Percentiles rank a stretch among this genome's conserved stretches.
Evolutionary conservation across 495 filamentous ascomycete genomes (phyloP).

Genomic region (Bathelium albidoporum): DNA sequence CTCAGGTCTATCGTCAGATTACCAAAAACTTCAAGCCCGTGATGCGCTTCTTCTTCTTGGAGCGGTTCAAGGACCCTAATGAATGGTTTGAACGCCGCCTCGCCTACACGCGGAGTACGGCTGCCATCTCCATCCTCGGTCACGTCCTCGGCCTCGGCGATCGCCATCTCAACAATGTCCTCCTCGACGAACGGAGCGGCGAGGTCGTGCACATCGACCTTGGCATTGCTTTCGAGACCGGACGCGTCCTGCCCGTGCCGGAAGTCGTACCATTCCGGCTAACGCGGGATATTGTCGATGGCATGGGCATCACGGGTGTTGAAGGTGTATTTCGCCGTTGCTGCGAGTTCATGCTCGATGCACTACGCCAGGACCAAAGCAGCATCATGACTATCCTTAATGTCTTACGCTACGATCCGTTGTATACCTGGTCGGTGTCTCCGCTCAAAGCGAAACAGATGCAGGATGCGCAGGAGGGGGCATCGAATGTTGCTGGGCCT

Average conservation of each 20-base stretch:
- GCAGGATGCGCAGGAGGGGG: constrained; percentile 50
- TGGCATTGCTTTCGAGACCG: constrained; percentile 89
- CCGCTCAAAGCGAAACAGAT: constrained; percentile 71
- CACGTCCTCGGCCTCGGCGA: constrained; percentile 93
- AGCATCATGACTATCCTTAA: constrained; percentile 96
- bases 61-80: constrained; percentile 85
- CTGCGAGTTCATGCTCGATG: constrained; percentile 94
- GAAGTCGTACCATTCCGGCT: constrained; percentile 92
- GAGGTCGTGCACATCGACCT: constrained; percentile 96
- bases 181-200: constrained; percentile 79
- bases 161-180: constrained; percentile 91
- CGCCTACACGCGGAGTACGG: constrained; percentile 84
- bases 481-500: constrained; percentile 25
- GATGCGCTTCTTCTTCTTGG: constrained; percentile 95
- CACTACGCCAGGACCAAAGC: constrained; percentile 81
- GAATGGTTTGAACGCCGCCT: constrained; percentile 85
- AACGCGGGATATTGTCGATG: constrained; percentile 92
- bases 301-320: constrained; percentile 90
- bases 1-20: constrained; percentile 63
- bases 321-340: constrained; percentile 94
- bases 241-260: constrained; percentile 84
- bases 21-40: constrained; percentile 79
- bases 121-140: constrained; percentile 89
- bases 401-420: constrained; percentile 87
- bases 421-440: constrained; percentile 94